Evolutionary conservation across 768 basidiomycete genomes (phyloP).

Genomic region (Solioccasus polychromus): DNA sequence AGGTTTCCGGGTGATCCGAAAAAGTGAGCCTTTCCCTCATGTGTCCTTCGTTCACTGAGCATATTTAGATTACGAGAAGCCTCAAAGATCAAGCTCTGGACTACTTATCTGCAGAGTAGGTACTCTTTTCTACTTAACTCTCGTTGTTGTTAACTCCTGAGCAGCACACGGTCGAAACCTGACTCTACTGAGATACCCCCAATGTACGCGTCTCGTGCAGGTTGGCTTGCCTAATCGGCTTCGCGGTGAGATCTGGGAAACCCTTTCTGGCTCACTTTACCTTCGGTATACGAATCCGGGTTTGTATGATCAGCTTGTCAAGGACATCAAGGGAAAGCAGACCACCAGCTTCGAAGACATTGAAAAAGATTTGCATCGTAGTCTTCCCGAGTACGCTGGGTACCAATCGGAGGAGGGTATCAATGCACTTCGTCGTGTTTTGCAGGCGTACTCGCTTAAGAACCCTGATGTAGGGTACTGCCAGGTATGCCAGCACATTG

Average conservation of each 20-base stretch:
- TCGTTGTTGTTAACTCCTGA: conserved; percentile 10
- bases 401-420: conserved; percentile 93
- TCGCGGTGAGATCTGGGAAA: conserved; percentile 98
- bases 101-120: conserved; percentile 77
- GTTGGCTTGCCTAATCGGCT: conserved; percentile 94
- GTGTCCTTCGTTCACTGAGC: conserved; percentile 10
- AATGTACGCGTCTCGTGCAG: conserved; percentile 95
- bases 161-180: conserved; percentile 90
- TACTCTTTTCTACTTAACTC: not conserved
- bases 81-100: conserved; percentile 96
- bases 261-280: conserved; percentile 89
- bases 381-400: conserved; percentile 94
- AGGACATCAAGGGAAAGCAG: conserved; percentile 72
- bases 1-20: conserved; percentile 92
- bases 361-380: conserved; percentile 95
- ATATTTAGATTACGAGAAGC: conserved; percentile 72
- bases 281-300: conserved; percentile 87
- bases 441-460: conserved; percentile 94
- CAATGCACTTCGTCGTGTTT: conserved; percentile 74
- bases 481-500: conserved; percentile 50
- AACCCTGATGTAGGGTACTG: conserved; percentile 96
- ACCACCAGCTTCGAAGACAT: conserved; percentile 96
- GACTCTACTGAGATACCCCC: conserved; percentile 93
- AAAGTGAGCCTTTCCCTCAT: conserved; percentile 52
- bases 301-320: conserved; percentile 70